phyloP scores from a whole-genome alignment of 768 basidiomycete species.

The Cystobasidium tubakii region DNA sequence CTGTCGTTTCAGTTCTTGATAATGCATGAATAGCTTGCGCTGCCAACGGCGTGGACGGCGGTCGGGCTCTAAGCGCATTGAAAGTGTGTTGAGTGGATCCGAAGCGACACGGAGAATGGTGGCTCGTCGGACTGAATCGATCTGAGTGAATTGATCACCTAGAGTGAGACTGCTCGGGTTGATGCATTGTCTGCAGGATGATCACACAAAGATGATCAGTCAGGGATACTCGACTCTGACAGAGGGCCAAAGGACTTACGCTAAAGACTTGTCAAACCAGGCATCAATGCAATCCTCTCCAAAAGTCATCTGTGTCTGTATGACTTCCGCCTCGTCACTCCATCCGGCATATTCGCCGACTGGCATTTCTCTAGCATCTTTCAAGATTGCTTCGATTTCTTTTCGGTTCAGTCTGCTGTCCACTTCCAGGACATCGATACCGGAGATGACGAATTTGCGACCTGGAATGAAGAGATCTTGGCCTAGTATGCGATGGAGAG shows the following conservation, averaged over 20 bases:
- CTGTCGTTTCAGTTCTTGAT: constrained; percentile 28
- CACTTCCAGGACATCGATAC: constrained; percentile 21
- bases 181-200: constrained; percentile 22
- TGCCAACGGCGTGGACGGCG: constrained; percentile 26
- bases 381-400: constrained; percentile 23
- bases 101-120: constrained; percentile 10
- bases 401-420: not conserved
- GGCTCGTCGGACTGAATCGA: constrained; percentile 23
- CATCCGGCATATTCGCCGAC: constrained; percentile 14
- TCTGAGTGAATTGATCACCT: constrained; percentile 25
- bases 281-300: constrained; percentile 18
- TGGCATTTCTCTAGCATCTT: not conserved
- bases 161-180: constrained; percentile 10
- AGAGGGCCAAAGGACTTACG: too few species aligned
- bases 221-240: too few species aligned
- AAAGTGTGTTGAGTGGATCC: not conserved
- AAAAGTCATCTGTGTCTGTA: not conserved
- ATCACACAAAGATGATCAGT: not conserved
- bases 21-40: constrained; percentile 33
- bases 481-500: not conserved
- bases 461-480: constrained; percentile 27
- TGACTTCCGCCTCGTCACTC: not conserved
- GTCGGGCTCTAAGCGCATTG: constrained; percentile 20
- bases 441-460: constrained; percentile 24
- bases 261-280: constrained; percentile 11